Base-by-base conservation (phyloP, 305 asterid species). In the Salvia sclarea region DNA sequence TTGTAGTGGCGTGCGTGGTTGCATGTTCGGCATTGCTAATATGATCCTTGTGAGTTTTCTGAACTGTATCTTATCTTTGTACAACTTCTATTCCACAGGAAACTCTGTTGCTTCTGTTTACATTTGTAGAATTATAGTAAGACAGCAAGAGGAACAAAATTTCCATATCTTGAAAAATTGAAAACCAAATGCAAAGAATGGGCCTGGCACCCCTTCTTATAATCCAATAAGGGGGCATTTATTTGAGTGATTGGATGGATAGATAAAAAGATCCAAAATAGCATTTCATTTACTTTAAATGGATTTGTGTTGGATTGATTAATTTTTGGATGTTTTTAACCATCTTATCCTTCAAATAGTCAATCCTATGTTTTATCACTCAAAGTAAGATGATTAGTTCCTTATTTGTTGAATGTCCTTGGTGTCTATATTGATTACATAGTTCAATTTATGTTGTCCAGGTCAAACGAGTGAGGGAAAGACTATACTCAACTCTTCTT, bases 401-500 rank as follows among this genome's bases (percentile, higher is more conserved):
- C 16, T 53, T 31, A 33, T 50, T 16, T 48, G 63, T 38, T 54
- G 16, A 37, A 35, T 14, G 11, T 41, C 56, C 64, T 64, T 37
- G 12, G 53, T 60, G 28, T 61, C 20, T 14, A 70, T 44, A 28
- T 56, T 78, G 65, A 61, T 59, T 14, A 13, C 49, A 31, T 45
- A 58, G 33, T 62, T 61, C 47, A 17, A 68, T 72, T 60, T 48
- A 59, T 69, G 49, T 10, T 75, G 52, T 79, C 74, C 95, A 94
- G 98, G 97, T 94, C 77, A 86, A 86, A 81, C 86, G 96, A 78
- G 85, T 91, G 79, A 81, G 99, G 82, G 96, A 94, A 79, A 85
- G 76, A 78, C 78, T 94, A 60, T 94, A 94, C 78, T 85, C 93
- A 40, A 77, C 86, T 64, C 99, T 94, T 70, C 93, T 94, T 72